Base-by-base conservation (phyloP, 768 basidiomycete genomes). In the Panus rudis region DNA sequence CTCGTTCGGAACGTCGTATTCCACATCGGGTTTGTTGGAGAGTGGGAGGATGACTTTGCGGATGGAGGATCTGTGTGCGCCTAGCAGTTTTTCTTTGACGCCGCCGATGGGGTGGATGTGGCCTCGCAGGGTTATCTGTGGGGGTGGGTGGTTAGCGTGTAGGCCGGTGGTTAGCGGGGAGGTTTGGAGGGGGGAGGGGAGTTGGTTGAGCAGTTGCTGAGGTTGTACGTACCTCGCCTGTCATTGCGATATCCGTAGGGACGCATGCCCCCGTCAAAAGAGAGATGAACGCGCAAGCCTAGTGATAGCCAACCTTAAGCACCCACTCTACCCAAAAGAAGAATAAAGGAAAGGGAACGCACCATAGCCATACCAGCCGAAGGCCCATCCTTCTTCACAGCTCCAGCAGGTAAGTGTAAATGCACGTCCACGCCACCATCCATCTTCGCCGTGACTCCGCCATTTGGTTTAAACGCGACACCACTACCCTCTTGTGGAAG, bases 351-450 rank as follows among this genome's bases (percentile, higher is more conserved):
- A 13, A 6, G 26, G 37, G 13, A 35, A 56, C 69, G 45, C 48
- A 89, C 86, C 79, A 93, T 91, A 1, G 88, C 87, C 19, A 93
- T 72, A 2, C 92, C 92, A 0, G 91, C 92, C 55, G 85, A 89
- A 0, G 92, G 91, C 0, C 92, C 92, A 54, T 94, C 92, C 66
- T 94, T 96, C 73, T 82, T 90, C 62, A 92, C 85, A 2, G 90
- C 86, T 0, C 92, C 93, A 1, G 86, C 75, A 1, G 92, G 93
- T 7, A 94, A 68, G 57, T 96, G 92, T 13, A 92, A 65, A 54
- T 97, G 92, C 8, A 97, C 66, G 56, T 97, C 91, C 35, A 92
- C 75, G 17, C 70, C 63, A 40, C 84, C 75, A 0, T 80, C 81
- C 6, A 79, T 70, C 54, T 84, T 83, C 43, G 77, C 75, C 8